These are phyloP conservation scores for Acrocalymma vagum DNA, from an alignment of 2,329 filamentous ascomycete genomes.

Conservation along the genomic window DNA sequence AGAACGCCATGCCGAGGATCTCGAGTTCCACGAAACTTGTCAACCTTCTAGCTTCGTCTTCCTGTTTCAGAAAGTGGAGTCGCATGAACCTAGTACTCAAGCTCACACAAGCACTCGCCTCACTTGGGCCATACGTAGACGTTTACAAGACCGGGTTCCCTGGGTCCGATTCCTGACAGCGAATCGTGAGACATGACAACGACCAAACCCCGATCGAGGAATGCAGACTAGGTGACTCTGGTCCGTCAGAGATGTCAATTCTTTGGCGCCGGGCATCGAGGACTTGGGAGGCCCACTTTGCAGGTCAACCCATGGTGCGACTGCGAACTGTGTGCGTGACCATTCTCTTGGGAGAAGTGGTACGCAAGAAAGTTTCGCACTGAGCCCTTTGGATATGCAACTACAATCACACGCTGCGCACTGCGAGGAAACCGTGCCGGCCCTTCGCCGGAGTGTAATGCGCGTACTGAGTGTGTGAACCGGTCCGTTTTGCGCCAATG, in stretches of 20 bases:
- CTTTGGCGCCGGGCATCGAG: slow-evolving; percentile 3
- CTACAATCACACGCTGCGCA: too few species aligned
- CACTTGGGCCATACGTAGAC: slow-evolving; percentile 9
- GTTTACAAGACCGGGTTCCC: neutral
- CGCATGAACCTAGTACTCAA: slow-evolving; percentile 17
- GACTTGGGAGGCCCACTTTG: slow-evolving; percentile 1
- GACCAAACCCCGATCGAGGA: too few species aligned
- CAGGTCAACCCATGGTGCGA: slow-evolving; percentile 8
- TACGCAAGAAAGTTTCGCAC: too few species aligned
- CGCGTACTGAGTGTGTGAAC: too few species aligned
- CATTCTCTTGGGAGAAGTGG: too few species aligned
- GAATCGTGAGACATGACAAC: slow-evolving; percentile 14
- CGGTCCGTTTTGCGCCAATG: too few species aligned
- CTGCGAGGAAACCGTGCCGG: too few species aligned
- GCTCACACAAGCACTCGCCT: slow-evolving; percentile 14
- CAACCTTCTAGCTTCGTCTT: slow-evolving; percentile 27
- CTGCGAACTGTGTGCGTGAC: slow-evolving; percentile 7
- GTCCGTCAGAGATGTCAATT: slow-evolving; percentile 19
- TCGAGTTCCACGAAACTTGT: slow-evolving; percentile 32
- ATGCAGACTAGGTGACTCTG: slow-evolving; percentile 10
- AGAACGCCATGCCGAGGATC: slow-evolving; percentile 15
- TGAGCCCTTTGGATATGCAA: too few species aligned
- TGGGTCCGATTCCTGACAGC: slow-evolving; percentile 2
- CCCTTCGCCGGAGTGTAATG: too few species aligned
- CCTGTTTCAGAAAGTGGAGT: slow-evolving; percentile 21